Conservation (phyloP, 1,284 basidiomycete genomes). For the Boletus albobrunnescens region DNA sequence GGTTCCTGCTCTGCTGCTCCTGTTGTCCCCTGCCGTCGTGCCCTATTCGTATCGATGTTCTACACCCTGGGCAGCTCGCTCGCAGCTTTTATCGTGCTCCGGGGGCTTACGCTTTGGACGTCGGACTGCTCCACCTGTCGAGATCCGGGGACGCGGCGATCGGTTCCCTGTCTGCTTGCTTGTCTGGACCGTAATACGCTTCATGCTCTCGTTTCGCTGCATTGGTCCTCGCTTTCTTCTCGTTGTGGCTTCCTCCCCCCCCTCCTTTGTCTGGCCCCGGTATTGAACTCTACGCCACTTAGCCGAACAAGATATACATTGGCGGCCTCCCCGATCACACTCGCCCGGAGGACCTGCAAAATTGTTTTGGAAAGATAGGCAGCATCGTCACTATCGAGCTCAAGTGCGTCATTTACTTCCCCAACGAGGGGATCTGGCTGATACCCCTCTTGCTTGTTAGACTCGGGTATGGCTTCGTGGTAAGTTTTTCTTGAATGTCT, state of each 20-base stretch:
- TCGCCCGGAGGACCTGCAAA: conserved; percentile 74
- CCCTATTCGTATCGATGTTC: conserved; percentile 21
- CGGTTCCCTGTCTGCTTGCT: conserved; percentile 20
- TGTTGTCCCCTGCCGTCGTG: conserved; percentile 20
- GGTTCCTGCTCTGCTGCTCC: conserved; percentile 25
- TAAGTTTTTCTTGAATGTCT: conserved; percentile 37
- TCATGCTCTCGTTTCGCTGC: conserved; percentile 21
- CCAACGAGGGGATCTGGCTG: conserved; percentile 2
- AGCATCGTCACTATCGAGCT: conserved; percentile 71
- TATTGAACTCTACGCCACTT: conserved; percentile 63
- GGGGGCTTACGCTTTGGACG: conserved; percentile 21
- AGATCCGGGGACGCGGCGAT: conserved; percentile 16
- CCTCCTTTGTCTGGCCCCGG: conserved; percentile 40
- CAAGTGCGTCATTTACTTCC: conserved; percentile 54
- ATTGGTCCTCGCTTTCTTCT: conserved; percentile 44
- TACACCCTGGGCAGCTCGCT: conserved; percentile 15
- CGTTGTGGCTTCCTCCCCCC: conserved; percentile 40
- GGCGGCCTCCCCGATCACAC: conserved; percentile 83
- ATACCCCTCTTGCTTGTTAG: conserved; percentile 27
- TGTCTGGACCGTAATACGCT: conserved; percentile 22
- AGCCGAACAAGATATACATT: conserved; percentile 88
- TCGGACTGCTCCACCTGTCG: conserved; percentile 18
- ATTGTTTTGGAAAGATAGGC: conserved; percentile 82
- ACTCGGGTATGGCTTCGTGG: conserved; percentile 81
- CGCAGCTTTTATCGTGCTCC: conserved; percentile 15